These are phyloP conservation scores for carrot (Daucus carota) DNA, from an alignment of 129 eudicot species.

Conservation along the genomic window DNA sequence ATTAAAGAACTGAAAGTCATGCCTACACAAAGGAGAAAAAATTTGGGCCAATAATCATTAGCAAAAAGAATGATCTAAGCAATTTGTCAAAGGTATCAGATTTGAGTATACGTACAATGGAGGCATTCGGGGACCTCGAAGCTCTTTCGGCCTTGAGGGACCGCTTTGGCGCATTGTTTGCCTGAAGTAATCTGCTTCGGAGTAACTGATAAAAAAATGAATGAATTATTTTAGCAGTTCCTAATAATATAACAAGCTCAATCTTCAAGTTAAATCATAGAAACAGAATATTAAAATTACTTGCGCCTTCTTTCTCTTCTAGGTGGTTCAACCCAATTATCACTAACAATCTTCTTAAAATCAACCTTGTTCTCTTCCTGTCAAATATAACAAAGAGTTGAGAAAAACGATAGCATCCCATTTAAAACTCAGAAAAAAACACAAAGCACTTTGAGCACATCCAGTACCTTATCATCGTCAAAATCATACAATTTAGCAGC, in stretches of 20 bases:
- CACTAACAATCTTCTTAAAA: constrained; percentile 93
- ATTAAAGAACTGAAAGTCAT: constrained; percentile 97
- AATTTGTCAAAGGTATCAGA: not conserved
- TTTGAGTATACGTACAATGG: constrained; percentile 52
- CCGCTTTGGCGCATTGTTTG: constrained; percentile 99
- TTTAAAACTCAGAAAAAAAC: not conserved
- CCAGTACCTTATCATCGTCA: constrained; percentile 72
- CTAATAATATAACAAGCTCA: not conserved
- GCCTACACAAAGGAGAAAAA: constrained; percentile 38
- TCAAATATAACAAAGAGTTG: not conserved
- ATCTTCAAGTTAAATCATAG: not conserved
- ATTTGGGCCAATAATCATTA: not conserved
- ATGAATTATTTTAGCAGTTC: not conserved
- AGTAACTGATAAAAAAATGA: constrained; percentile 47
- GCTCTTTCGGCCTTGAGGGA: constrained; percentile 86
- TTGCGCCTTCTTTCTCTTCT: constrained; percentile 96
- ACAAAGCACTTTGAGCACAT: not conserved
- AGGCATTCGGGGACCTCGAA: constrained; percentile 95
- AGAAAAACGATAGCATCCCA: not conserved
- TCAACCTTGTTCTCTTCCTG: constrained; percentile 89
- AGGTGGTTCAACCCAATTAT: constrained; percentile 95
- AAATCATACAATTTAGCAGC: constrained; percentile 92
- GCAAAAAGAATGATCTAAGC: not conserved
- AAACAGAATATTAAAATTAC: constrained; percentile 25
- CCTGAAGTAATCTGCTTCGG: constrained; percentile 97